Evolutionary conservation across 2,329 filamentous ascomycete species (phyloP), one percentile per base, ranked within the genome.

Genomic region (Colletotrichum sp.): DNA sequence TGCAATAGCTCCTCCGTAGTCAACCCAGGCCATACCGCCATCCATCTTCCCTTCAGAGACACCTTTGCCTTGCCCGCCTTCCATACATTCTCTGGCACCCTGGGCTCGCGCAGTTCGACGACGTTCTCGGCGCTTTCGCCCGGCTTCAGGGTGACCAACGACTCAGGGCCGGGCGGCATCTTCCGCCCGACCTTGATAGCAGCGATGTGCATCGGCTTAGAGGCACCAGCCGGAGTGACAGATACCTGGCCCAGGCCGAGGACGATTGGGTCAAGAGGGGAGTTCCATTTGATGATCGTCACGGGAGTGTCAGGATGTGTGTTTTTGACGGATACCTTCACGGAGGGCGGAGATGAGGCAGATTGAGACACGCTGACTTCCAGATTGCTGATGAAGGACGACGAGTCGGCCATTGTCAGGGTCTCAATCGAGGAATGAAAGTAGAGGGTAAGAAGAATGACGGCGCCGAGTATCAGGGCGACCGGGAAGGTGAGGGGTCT

Each of bases 251-350:
- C 86, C 2, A 87, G 80, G 67, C 83, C 80, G 62, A 86, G 73
- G 0, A 82, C 85, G 29, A 85, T 63, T 0, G 81, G 79, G 76
- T 87, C 86, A 31, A 87, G 79, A 18, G 86, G 86, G 2, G 85
- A 86, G 65, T 84, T 79, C 80, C 86, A 87, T 6, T 77, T 79
- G 33, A 87, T 81, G 34, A 87, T 75, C 1, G 84, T 87, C 67
- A 87, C 79, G 3, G 84, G 76, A 4, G 76, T 70, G 3, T 81
- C 75, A 7, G 68, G 51, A 66, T 83, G 81, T 16, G 79, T 82
- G 79, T 87, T 87, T 61, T 81, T 84, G 65, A 87, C 82, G 3
- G 78, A 79, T 34, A 85, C 78, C 8, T 79, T 79, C 43, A 87
- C 74, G 15, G 80, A 80, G 3, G 81, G 81, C 8, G 84, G 82